Evolutionary conservation across 768 basidiomycete species (phyloP).

Genomic region (Psilocybe tampanensis): DNA sequence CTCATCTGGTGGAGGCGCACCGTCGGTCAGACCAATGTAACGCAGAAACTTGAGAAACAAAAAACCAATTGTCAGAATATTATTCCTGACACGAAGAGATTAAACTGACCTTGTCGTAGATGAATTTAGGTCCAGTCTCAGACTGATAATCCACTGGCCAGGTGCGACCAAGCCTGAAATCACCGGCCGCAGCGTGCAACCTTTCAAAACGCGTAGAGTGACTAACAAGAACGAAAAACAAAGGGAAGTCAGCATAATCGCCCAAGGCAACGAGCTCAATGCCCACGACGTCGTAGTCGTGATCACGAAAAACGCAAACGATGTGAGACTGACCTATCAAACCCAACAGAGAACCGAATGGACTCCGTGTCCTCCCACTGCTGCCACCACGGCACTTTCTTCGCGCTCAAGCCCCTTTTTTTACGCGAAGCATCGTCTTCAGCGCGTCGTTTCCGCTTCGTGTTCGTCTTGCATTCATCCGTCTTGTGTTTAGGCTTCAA

Average conservation of each 20-base stretch:
- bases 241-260: not conserved
- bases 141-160: slow-evolving; percentile 37
- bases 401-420: slow-evolving; percentile 11
- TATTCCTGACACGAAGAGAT: too few species aligned
- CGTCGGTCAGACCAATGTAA: slow-evolving; percentile 53
- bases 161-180: slow-evolving; percentile 48
- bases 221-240: slow-evolving; percentile 31
- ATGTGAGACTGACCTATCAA: slow-evolving; percentile 54
- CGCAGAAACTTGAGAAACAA: slow-evolving; percentile 52
- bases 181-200: slow-evolving; percentile 56
- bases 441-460: slow-evolving; percentile 40
- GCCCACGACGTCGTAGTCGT: not conserved
- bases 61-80: too few species aligned
- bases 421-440: slow-evolving; percentile 21
- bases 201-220: slow-evolving; percentile 50
- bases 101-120: slow-evolving; percentile 80
- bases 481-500: slow-evolving; percentile 50
- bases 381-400: slow-evolving; percentile 59
- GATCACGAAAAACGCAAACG: not conserved
- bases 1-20: slow-evolving; percentile 5
- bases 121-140: slow-evolving; percentile 39
- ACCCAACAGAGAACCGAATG: slow-evolving; percentile 41
- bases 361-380: slow-evolving; percentile 70
- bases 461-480: slow-evolving; percentile 59
- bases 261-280: not conserved